These are phyloP conservation scores for Schizonepeta tenuifolia DNA, from an alignment of 257 asterid genomes.

Conservation along the genomic window DNA sequence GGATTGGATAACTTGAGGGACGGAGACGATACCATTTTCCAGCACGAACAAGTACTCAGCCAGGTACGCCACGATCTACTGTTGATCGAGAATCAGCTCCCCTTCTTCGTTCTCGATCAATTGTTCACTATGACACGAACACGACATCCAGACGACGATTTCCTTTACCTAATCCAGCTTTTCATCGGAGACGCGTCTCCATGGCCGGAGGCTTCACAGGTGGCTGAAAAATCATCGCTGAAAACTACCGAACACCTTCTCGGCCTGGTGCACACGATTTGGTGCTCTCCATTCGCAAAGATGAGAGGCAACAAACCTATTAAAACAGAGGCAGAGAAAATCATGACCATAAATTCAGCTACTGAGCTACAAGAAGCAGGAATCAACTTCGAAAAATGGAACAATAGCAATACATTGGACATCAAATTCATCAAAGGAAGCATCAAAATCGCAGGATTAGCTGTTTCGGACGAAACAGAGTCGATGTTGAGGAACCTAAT, in stretches of 20 bases:
- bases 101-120: slow-evolving; percentile 43
- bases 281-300: slow-evolving; percentile 35
- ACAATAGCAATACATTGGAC: slow-evolving; percentile 22
- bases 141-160: slow-evolving; percentile 38
- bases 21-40: slow-evolving; percentile 31
- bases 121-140: slow-evolving; percentile 37
- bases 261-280: slow-evolving; percentile 34
- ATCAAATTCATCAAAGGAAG: slow-evolving; percentile 40
- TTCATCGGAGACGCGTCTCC: slow-evolving; percentile 38
- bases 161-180: slow-evolving; percentile 28
- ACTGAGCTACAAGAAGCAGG: slow-evolving; percentile 42
- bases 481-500: slow-evolving; percentile 39
- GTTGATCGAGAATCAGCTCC: slow-evolving; percentile 54
- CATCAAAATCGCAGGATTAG: slow-evolving; percentile 35
- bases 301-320: neutral
- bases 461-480: slow-evolving; percentile 41
- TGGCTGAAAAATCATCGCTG: neutral
- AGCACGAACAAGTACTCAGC: slow-evolving; percentile 23
- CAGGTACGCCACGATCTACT: slow-evolving; percentile 38
- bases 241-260: slow-evolving; percentile 35
- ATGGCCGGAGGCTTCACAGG: slow-evolving; percentile 28
- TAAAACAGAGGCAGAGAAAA: slow-evolving; percentile 8
- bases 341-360: slow-evolving; percentile 34
- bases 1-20: slow-evolving; percentile 7
- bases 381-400: slow-evolving; percentile 22